phyloP scores from a whole-genome alignment of 2,329 filamentous ascomycete species.

The Xylariaceae sp. region DNA sequence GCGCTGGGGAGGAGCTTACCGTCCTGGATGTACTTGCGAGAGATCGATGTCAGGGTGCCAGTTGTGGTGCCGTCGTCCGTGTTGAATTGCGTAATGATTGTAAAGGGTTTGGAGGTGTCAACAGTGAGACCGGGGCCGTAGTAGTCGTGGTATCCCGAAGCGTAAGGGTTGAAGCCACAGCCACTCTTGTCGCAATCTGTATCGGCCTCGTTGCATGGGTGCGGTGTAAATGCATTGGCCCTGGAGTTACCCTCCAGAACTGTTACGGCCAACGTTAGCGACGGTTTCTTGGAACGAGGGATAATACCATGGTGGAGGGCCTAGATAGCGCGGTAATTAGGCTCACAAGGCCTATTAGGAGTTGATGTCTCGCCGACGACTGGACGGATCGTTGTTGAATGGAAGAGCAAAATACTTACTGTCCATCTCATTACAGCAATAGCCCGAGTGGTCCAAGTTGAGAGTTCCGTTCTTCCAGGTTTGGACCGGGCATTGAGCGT shows the following conservation, averaged over 20 bases:
- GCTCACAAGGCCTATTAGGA: not conserved
- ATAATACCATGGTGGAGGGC: not conserved
- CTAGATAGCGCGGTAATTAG: not conserved
- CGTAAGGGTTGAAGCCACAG: slow-evolving; percentile 39
- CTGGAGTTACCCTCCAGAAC: slow-evolving; percentile 61
- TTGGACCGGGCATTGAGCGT: slow-evolving; percentile 49
- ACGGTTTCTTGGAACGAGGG: not conserved
- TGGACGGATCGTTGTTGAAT: not conserved
- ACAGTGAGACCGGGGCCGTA: slow-evolving; percentile 26
- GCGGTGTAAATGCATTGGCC: slow-evolving; percentile 55
- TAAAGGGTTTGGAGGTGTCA: slow-evolving; percentile 31
- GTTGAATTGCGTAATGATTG: slow-evolving; percentile 29
- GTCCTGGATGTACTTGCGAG: slow-evolving; percentile 47
- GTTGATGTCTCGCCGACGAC: not conserved
- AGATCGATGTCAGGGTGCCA: slow-evolving; percentile 41
- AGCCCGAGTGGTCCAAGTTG: slow-evolving; percentile 54
- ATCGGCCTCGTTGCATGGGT: slow-evolving; percentile 46
- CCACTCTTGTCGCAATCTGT: slow-evolving; percentile 39
- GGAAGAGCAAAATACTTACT: slow-evolving; percentile 23
- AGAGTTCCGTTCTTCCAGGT: slow-evolving; percentile 43
- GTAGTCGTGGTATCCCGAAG: slow-evolving; percentile 28
- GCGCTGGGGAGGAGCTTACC: slow-evolving; percentile 43
- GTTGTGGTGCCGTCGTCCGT: slow-evolving; percentile 20
- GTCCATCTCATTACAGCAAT: slow-evolving; percentile 67
- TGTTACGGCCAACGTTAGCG: slow-evolving; percentile 4